Percentiles rank a stretch among this genome's conserved stretches.
Conservation (phyloP, 208 protist genomes). For the Acanthamoeba lenticulata region DNA sequence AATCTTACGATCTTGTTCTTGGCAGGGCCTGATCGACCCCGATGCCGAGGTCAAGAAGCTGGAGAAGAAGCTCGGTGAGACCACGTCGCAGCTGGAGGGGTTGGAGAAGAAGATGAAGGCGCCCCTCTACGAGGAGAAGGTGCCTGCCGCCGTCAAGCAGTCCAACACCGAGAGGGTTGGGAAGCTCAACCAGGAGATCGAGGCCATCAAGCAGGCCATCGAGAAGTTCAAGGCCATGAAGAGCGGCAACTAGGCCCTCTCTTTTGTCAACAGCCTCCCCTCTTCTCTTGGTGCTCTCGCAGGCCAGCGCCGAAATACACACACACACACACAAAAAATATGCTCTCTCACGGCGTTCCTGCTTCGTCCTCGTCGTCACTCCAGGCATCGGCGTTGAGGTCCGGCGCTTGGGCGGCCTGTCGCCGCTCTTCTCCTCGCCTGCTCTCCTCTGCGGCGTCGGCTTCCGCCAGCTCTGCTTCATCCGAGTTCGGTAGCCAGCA, state of each 20-base stretch:
- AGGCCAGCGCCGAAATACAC: too few relatives aligned
- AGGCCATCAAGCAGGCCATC: constrained; percentile 67
- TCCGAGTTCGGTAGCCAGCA: constrained; percentile 3
- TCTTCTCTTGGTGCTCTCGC: too few relatives aligned
- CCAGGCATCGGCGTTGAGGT: neutral
- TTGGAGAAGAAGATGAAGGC: constrained; percentile 53
- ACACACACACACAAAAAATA: too few relatives aligned
- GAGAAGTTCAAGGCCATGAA: constrained; percentile 66
- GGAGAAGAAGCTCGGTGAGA: constrained; percentile 66
- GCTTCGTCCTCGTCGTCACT: neutral
- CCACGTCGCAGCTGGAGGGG: neutral
- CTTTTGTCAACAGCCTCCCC: neutral
- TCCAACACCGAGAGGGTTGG: constrained; percentile 28
- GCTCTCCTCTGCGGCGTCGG: neutral
- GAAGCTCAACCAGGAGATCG: constrained; percentile 69
- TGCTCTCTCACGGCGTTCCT: neutral
- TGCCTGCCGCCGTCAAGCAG: constrained; percentile 61
- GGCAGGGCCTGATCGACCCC: constrained; percentile 64
- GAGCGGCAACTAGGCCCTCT: neutral
- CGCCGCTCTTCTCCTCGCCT: neutral
- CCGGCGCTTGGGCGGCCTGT: neutral
- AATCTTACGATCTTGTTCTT: neutral
- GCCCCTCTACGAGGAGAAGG: constrained; percentile 63
- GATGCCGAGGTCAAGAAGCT: constrained; percentile 68
- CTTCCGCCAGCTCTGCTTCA: constrained; percentile 1